Evolutionary conservation across 768 basidiomycete species (phyloP).

Genomic region (Mycena alexandri): DNA sequence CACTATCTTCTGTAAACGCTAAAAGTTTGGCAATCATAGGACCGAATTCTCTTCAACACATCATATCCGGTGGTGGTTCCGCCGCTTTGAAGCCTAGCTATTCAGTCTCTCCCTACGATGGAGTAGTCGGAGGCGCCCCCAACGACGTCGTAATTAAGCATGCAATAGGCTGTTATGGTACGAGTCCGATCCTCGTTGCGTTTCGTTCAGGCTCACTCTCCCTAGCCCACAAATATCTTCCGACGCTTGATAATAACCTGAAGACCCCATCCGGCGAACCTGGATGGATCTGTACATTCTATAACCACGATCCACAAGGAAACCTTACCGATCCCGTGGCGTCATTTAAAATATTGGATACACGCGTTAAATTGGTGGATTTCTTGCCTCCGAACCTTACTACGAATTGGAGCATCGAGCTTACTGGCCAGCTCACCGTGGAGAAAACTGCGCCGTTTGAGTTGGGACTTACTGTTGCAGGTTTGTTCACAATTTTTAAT

Average conservation of each 20-base stretch:
- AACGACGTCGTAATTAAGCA: constrained; percentile 65
- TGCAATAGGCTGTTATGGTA: constrained; percentile 75
- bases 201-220: constrained; percentile 5
- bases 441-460: constrained; percentile 65
- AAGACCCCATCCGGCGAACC: constrained; percentile 63
- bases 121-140: constrained; percentile 64
- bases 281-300: constrained; percentile 77
- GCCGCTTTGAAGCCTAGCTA: constrained; percentile 79
- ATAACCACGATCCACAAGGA: constrained; percentile 65
- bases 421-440: constrained; percentile 65
- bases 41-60: constrained; percentile 72
- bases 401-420: constrained; percentile 66
- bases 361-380: constrained; percentile 76
- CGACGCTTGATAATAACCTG: constrained; percentile 73
- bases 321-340: constrained; percentile 55
- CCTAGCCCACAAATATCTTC: constrained; percentile 75
- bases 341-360: constrained; percentile 65
- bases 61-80: constrained; percentile 84
- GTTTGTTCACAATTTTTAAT: constrained; percentile 44
- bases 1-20: constrained; percentile 54
- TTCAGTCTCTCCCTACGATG: constrained; percentile 73
- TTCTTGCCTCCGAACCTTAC: constrained; percentile 71
- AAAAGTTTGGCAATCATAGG: constrained; percentile 75
- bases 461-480: constrained; percentile 73
- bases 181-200: constrained; percentile 35